Base-by-base conservation (phyloP, 2,329 filamentous ascomycete genomes). In the Diaporthe sp. region DNA sequence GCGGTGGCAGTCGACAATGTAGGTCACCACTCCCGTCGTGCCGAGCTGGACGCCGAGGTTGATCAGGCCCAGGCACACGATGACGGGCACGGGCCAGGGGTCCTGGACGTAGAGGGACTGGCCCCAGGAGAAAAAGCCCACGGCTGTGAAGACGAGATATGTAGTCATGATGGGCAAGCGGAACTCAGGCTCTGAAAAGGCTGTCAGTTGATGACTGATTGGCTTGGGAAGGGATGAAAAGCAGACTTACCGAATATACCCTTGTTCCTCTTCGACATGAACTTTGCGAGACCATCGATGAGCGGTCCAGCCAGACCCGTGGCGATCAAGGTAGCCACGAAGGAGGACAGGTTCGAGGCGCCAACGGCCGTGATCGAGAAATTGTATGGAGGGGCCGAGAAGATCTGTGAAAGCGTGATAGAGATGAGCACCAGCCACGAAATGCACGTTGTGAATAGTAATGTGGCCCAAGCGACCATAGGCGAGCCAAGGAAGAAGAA, bases 381-480 rank as follows among this genome's bases (percentile, higher is more conserved):
- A 65, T 78, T 83, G 73, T 85, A 84, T 0, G 84, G 84, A 1
- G 83, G 81, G 0, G 81, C 83, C 1, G 81, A 83, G 77, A 84
- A 84, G 73, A 83, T 85, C 70, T 83, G 83, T 8, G 81, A 84
- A 10, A 85, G 77, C 0, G 82, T 80, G 71, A 82, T 79, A 53
- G 78, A 79, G 68, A 81, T 80, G 55, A 78, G 79, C n/a, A 80
- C 79, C 12, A 82, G 79, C 80, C 80, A 82, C 3, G 80, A 81
- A 62, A 85, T 84, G 67, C 81, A 83, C 1, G 81, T 84, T 0
- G 82, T 85, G 78, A 85, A 85, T 3, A 85, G 78, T 12, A 86
- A 78, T 4, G 83, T 82, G 9, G 82, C 84, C 84, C 84, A 86
- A 1, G 82, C 61, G 1, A 86, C 84, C 8, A 83, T 81, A 0